Evolutionary conservation across 2,329 filamentous ascomycete genomes (phyloP), one percentile per base, ranked within the genome.

Genomic region (Aureobasidium sp.): DNA sequence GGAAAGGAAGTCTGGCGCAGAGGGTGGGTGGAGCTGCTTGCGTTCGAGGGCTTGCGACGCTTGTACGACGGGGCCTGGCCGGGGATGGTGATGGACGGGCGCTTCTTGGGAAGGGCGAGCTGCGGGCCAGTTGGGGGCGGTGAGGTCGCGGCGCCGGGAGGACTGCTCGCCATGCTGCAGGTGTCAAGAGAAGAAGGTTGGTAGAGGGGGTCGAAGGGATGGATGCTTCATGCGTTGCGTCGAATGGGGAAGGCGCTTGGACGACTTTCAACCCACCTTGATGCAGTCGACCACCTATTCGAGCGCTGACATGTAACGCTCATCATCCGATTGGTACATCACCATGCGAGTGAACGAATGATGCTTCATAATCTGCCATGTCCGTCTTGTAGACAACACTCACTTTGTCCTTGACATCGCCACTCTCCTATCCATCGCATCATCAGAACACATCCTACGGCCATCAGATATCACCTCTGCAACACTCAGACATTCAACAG

Each of bases 1-100:
- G 89, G 88, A 70, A 91, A 94, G 0, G 89, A 91, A 5, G 90
- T 92, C 70, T 91, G 88, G 42, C 90, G 88, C 1, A 94, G 82
- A 1, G 87, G 88, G 66, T 90, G 88, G 0, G 82, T 78, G 1
- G 83, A 82, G 5, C 80, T 73, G 3, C 82, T 81, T 29, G 80
- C 76, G 3, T 85, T 82, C 14, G 87, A 90, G 6, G 85, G 81
- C 71, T 92, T 92, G 70, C 89, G 86, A 50, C 87, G 85, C 71
- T 90, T 90, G 50, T 59, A 50, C 15, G 60, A 37, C 78, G 73
- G 39, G 17, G 77, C 72, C 0, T 77, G 79, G 2, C 75, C 76
- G 49, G 78, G 78, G 11, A 79, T 70, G 57, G 79, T 77, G 64
- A 86, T 75, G 22, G 82, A 80, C 50, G 81, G 78, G 65, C 86